Evolutionary conservation across 73 alveolate species (phyloP).

Genomic region (Symbiodinium natans): DNA sequence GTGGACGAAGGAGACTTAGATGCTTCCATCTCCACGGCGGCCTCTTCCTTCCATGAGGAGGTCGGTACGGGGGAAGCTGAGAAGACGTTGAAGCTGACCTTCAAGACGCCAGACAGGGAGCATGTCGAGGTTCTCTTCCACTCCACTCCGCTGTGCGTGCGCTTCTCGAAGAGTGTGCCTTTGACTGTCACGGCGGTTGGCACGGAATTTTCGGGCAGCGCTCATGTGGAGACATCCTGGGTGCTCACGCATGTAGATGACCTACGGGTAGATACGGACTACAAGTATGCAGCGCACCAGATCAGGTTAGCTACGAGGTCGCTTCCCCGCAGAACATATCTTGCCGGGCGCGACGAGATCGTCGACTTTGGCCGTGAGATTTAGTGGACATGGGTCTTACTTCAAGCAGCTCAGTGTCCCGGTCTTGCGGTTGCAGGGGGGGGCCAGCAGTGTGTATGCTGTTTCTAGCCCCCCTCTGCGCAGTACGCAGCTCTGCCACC

Average conservation of each 20-base stretch:
- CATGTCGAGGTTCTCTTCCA: background rate
- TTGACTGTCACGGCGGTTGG: background rate
- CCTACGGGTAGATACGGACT: background rate
- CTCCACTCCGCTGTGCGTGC: background rate
- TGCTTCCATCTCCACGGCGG: background rate
- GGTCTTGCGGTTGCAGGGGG: too few species aligned
- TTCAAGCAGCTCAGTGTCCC: too few species aligned
- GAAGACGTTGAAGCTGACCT: background rate
- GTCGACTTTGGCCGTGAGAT: too few species aligned
- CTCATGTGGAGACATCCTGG: background rate
- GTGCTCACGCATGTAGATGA: background rate
- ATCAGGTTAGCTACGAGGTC: background rate
- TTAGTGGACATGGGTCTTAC: too few species aligned
- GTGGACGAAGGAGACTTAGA: too few species aligned
- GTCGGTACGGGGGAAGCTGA: background rate
- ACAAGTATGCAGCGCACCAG: background rate
- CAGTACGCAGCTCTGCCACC: too few species aligned
- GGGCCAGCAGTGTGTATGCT: too few species aligned
- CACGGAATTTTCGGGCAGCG: constrained; percentile 14
- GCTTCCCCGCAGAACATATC: background rate
- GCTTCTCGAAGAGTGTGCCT: constrained; percentile 11
- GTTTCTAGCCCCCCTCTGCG: too few species aligned
- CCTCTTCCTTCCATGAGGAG: constrained; percentile 19
- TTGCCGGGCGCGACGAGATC: too few species aligned
- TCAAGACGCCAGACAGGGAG: background rate